Evolutionary conservation across 441 rosid species (phyloP), one percentile per base, ranked within the genome.

Genomic region (Theobroma grandiflorum): DNA sequence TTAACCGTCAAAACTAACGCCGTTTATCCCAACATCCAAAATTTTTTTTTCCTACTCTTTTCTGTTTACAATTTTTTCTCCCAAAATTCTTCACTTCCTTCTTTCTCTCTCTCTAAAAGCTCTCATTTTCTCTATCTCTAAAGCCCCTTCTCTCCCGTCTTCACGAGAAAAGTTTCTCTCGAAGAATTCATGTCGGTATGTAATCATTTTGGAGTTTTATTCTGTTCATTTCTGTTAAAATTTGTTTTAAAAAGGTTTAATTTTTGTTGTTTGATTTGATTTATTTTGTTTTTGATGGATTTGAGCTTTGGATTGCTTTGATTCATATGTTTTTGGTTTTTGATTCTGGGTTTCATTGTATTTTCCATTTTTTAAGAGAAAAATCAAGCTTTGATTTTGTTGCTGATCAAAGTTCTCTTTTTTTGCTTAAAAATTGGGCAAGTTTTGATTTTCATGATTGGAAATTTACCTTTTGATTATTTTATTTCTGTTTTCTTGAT

Each of bases 101-200:
- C 63, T 70, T 18, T 79, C 76, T 76, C 85, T 79, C 76, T 78
- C 84, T 83, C 62, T 55, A 37, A 49, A 37, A 49, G 18, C 50
- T 53, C 37, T 66, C 31, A 8, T 72, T 73, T 26, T 66, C 26
- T 83, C 57, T 50, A 79, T 26, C 20, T 61, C 68, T 69, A 76
- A 82, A 77, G 37, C 79, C 80, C 78, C 73, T 71, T 82, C 74
- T 78, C 81, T 79, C 76, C 70, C 40, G 2, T 43, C 43, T 43
- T 58, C 38, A 74, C 61, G n/a, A 76, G 43, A 85, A 75, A 59
- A 42, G 33, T 18, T 63, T 80, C 61, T 85, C 72, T 77, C 57
- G 72, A 50, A 47, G 77, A 75, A 81, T 81, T 79, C 79, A 80
- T 83, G 82, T 77, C 61, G 81, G 81, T 86, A 75, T 80, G 77